Percentiles rank a stretch among this genome's conserved stretches.
These are phyloP conservation scores for Chalara sp. DNA, from an alignment of 2,329 filamentous ascomycete genomes.

Conservation along the genomic window DNA sequence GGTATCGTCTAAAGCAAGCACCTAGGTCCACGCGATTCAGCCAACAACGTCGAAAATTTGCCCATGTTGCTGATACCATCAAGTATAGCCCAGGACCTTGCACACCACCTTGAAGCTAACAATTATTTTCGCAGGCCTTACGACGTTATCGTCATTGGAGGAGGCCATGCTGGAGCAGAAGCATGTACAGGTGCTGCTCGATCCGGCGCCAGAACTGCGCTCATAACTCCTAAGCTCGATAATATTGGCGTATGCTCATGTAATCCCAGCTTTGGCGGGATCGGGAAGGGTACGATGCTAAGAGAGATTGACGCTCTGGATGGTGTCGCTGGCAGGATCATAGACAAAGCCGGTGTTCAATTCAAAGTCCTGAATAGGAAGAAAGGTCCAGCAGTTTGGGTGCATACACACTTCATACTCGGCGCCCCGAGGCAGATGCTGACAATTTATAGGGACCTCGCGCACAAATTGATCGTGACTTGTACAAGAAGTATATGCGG, in stretches of 20 bases:
- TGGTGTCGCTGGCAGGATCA: conserved; percentile 78
- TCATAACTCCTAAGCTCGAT: conserved; percentile 80
- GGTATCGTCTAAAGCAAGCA: no score
- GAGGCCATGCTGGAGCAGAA: conserved; percentile 92
- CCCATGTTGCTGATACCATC: no score
- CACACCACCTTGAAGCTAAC: background rate
- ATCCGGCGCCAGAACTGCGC: conserved; percentile 78
- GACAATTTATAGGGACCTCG: conserved; percentile 58
- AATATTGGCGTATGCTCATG: conserved; percentile 95
- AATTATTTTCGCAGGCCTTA: conserved; percentile 37
- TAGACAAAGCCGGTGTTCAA: conserved; percentile 92
- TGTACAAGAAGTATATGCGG: conserved; percentile 89
- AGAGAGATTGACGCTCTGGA: conserved; percentile 94
- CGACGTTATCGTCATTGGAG: conserved; percentile 93
- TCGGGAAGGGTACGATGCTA: conserved; percentile 94
- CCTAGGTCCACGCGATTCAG: no score
- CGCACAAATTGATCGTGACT: conserved; percentile 85
- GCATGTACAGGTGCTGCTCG: conserved; percentile 87
- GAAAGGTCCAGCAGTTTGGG: conserved; percentile 94
- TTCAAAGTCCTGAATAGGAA: conserved; percentile 82
- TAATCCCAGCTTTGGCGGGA: conserved; percentile 96
- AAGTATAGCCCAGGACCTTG: no score
- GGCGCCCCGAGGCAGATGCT: background rate
- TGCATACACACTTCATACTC: conserved; percentile 4
- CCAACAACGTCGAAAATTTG: no score